Base-by-base conservation (phyloP, 169 alveolate species). In the Hepatocystis sp. region DNA sequence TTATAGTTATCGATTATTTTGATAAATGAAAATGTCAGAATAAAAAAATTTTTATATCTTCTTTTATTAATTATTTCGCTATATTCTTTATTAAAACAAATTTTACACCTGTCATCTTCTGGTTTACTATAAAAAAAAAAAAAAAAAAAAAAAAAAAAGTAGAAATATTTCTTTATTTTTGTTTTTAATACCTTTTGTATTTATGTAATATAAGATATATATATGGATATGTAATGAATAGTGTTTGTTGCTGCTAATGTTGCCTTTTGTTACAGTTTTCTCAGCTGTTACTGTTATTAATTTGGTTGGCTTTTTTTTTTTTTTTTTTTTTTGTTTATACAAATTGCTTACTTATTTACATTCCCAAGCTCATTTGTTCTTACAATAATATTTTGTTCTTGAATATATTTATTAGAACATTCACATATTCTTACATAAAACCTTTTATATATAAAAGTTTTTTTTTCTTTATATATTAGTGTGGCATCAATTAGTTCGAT, bases 371-470 rank as follows among this genome's bases (percentile, higher is more conserved):
- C 46, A 46, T 56, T 56, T 10, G 30, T 71, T 56, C 39, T 25
- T 34, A 71, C 67, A 44, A 71, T 27, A 19, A 71, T 58, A 56
- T 71, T 71, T 25, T 71, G 86, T 23, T 71, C 55, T 8, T 71
- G 46, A 40, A 71, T 28, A n/a, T 71, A 71, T 25, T 44, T 71
- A 17, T 28, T 30, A 11, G 86, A 40, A 34, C 86, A 71, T 8
- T 71, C 78, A 15, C 86, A 71, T 56, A 71, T 63, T 58, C 86
- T 71, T 76, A 71, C 46, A 25, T 71, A 71, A 30, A 71, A 36
- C 34, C 46, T 40, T 58, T 52, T 71, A 58, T 71, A 71, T 49
- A 71, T 27, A 60, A 56, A 71, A 36, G 78, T 71, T 52, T 58
- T 71, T 51, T 71, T 71, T 23, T 71, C 86, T 27, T 56, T 55